phyloP scores from a whole-genome alignment of 2,329 filamentous ascomycete genomes.

The Alternaria incomplexa region DNA sequence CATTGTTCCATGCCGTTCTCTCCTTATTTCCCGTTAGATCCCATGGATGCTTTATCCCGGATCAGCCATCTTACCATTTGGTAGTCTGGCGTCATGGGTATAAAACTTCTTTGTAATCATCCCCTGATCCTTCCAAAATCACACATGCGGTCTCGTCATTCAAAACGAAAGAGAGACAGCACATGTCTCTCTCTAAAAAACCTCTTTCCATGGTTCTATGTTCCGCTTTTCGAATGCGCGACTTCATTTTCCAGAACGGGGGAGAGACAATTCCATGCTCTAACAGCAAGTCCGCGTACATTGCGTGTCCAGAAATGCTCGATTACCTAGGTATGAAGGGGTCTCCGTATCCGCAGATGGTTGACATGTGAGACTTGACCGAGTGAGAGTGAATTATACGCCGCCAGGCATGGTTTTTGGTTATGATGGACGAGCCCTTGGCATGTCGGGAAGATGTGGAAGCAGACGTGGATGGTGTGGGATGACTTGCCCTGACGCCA shows the following conservation, averaged over 20 bases:
- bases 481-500: neutral
- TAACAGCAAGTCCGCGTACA: neutral
- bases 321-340: neutral
- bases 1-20: too few species aligned
- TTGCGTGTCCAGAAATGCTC: neutral
- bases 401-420: too few species aligned
- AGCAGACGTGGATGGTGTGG: neutral
- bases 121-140: neutral
- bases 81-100: neutral
- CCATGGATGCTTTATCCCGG: neutral
- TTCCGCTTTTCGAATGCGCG: neutral
- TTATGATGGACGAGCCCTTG: neutral
- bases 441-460: neutral
- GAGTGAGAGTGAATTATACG: too few species aligned
- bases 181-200: neutral
- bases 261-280: neutral
- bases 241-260: too few species aligned
- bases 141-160: neutral
- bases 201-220: neutral
- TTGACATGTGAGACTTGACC: neutral
- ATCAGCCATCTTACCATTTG: neutral
- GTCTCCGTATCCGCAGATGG: rapidly evolving
- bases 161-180: neutral
- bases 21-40: too few species aligned
- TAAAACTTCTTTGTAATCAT: neutral